Evolutionary conservation across 208 protist species (phyloP), one percentile per base, ranked within the genome.

Genomic region (Leishmania amazonensis): DNA sequence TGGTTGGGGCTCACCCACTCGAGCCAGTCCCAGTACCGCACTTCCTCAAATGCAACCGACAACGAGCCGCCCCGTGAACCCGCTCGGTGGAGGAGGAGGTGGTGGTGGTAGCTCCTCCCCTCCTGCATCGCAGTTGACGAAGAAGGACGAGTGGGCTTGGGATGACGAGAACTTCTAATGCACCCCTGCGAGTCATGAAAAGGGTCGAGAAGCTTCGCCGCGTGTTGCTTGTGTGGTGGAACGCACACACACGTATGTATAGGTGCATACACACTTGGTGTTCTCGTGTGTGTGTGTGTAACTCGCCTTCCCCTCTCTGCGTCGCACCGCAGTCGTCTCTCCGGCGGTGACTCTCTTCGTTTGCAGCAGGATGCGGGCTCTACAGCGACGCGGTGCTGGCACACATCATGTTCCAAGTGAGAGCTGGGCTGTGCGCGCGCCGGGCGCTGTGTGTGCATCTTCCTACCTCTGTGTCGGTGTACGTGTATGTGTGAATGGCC

Each of bases 91-190:
- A 21, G 54, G 1, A 28, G 67, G 40, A 15, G 67, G n/a, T 38
- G 54, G 1, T 28, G 67, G 49, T 31, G 62, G 47, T 28, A 81
- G 9, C n/a, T 3, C 76, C 21, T 2, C 60, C 31, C 49, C 62
- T 8, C 58, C 79, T 78, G 57, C 73, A 0, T 31, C 80, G 57
- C 35, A 53, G 65, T 45, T 65, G 19, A 51, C 81, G 31, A 79
- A 87, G 47, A 87, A 86, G 38, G 81, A 85, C 40, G 87, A 91
- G 38, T 94, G 90, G 85, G 87, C 65, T 0, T 94, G 91, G 91
- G 87, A 88, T 24, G 88, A 91, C 11, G 40, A 38, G 31, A 31
- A 31, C 51, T 64, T 82, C 31, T 45, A 21, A 49, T 24, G 62
- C 4, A 2, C 2, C 15, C 9, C 15, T 15, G 28, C 31, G 13